Base-by-base conservation (phyloP, 192 early-diverging fungal species). In the Backusella sp. region DNA sequence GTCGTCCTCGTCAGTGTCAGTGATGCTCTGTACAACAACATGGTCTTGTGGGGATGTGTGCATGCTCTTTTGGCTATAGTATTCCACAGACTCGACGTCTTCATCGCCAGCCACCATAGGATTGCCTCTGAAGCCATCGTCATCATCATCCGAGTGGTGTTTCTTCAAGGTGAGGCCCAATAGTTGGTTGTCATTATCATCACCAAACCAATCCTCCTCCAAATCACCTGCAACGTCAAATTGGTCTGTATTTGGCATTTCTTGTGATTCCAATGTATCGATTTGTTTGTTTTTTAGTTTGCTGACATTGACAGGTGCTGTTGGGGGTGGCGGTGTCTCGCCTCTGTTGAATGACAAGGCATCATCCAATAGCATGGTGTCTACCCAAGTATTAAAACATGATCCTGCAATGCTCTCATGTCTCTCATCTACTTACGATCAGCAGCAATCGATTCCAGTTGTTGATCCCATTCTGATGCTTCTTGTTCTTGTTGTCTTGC, bases 31-130 rank as follows among this genome's bases (percentile, higher is more conserved):
- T n/a, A 67, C 14, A 46, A 37, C 26, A 42, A n/a, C 34, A 66
- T 35, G 46, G 5, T 49, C 46, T 49, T 49, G 17, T 49, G 4
- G 19, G 5, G 46, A 49, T 1, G 46, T 7, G 46, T 36, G 71
- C 6, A 8, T 68, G 5, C 34, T 70, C 26, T 2, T 66, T 36
- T 42, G 69, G 34, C 78, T 80, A 37, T 79, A 71, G 37, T 74
- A 76, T 14, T 80, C 77, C n/a, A 71, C 71, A 4, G 75, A 78
- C 37, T 78, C 84, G 26, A 87, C 76, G 53, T 87, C 87, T 49
- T 88, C 87, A 76, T 88, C 87, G 4, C 52, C 75, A 30, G 87
- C 75, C 1, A 88, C 87, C 86, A 88, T 86, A 14, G 86, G 86
- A 52, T 88, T 88, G 4, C 73, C 74, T 6, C 42, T 67, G 35